Base-by-base conservation (phyloP, 1,139 yeast species). In the Yamadazyma dushanensis region DNA sequence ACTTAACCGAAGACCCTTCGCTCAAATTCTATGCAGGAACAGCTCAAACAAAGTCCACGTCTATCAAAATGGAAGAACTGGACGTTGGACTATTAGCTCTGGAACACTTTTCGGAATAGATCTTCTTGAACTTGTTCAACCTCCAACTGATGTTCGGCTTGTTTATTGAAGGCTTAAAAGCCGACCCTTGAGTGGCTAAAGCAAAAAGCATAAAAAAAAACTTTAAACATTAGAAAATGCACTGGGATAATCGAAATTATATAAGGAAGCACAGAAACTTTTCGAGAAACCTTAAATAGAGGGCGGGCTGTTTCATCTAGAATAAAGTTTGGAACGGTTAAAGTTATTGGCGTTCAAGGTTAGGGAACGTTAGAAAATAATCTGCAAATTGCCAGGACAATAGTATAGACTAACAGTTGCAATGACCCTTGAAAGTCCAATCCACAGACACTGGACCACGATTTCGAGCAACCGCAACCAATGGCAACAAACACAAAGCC, bases 161-260 rank as follows among this genome's bases (percentile, higher is more conserved):
- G 40, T 53, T 60, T 30, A 64, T 43, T 10, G 70, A 61, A 10
- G 72, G 71, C 46, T 59, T 61, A 53, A 67, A 67, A 8, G 70
- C 63, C 9, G 72, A 63, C n/a, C 67, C 68, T 13, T 66, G 64
- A 6, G 67, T 62, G 33, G 66, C 56, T 44, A 66, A 57, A 23
- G 70, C 70, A 44, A 43, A 57, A 40, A 66, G 57, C 71, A 65
- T 65, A 13, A 4, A 10, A 16, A 26, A 11, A 5, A 8, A 6
- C 10, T 11, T 10, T 13, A 26, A 26, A 17, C 9, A 27, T 5
- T 27, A 11, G 4, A 6, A 16, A 27, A 27, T 27, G 11, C 13
- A 16, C 7, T n/a, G 13, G 13, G 18, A 16, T 11, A 16, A 9
- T 15, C 11, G 19, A 24, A 11, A 5, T 14, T 10, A 21, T 21